Conservation (phyloP, 2,329 filamentous ascomycete species). For the Fusarium fracticaudum region DNA sequence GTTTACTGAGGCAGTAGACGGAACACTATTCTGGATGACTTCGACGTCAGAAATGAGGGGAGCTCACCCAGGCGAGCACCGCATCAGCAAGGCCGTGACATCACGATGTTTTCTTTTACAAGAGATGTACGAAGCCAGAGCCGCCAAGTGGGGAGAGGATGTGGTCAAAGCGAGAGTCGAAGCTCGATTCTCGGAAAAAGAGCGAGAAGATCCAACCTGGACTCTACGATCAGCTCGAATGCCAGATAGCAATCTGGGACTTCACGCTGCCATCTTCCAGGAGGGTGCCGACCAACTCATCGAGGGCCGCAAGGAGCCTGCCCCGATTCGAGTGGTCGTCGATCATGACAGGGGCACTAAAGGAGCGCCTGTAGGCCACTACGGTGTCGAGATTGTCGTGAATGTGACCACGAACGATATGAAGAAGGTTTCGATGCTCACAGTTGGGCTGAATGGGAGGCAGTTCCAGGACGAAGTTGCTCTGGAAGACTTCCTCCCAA, state of each 20-base stretch:
- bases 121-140: constrained; percentile 81
- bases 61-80: constrained; percentile 56
- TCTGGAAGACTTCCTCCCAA: constrained; percentile 76
- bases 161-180: constrained; percentile 87
- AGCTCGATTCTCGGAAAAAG: constrained; percentile 82
- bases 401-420: constrained; percentile 67
- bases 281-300: constrained; percentile 70
- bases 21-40: constrained; percentile 73
- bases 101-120: constrained; percentile 77
- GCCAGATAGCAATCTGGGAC: constrained; percentile 66
- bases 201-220: constrained; percentile 84
- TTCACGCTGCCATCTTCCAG: constrained; percentile 77
- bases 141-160: constrained; percentile 82
- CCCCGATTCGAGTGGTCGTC: constrained; percentile 76
- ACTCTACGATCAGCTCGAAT: constrained; percentile 76
- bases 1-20: constrained; percentile 76
- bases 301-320: constrained; percentile 73
- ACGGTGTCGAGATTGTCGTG: constrained; percentile 76
- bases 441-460: constrained; percentile 73
- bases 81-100: constrained; percentile 59
- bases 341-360: constrained; percentile 75
- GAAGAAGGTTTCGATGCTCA: constrained; percentile 60
- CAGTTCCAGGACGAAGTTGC: constrained; percentile 79
- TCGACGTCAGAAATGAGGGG: constrained; percentile 70
- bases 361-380: constrained; percentile 72